These are phyloP conservation scores for Mariannaea elegans DNA, from an alignment of 2,329 filamentous ascomycete species.

Conservation along the genomic window DNA sequence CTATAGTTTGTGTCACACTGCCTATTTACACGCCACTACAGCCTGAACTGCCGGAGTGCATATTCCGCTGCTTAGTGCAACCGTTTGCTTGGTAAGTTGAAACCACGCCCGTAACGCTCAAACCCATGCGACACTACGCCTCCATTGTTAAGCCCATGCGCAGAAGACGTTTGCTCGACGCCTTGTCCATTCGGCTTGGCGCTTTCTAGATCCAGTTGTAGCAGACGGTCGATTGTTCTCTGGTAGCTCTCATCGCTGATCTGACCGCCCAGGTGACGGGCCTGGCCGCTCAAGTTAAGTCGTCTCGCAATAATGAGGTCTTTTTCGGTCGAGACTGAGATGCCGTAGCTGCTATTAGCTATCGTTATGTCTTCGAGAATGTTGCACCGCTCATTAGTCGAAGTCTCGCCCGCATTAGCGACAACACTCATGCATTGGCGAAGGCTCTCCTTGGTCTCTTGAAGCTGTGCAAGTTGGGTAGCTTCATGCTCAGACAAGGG, in stretches of 20 bases:
- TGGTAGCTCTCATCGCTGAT: slow-evolving; percentile 17
- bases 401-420: slow-evolving; percentile 25
- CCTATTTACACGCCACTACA: no score
- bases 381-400: slow-evolving; percentile 32
- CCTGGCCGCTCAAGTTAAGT: slow-evolving; percentile 10
- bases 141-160: not conserved
- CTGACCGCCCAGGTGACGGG: slow-evolving; percentile 22
- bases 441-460: slow-evolving; percentile 34
- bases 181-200: not conserved
- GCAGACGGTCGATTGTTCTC: not conserved
- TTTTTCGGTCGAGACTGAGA: slow-evolving; percentile 37
- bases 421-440: slow-evolving; percentile 34
- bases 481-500: slow-evolving; percentile 22
- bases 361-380: slow-evolving; percentile 39
- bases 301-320: slow-evolving; percentile 35
- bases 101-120: not conserved
- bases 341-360: slow-evolving; percentile 32
- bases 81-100: not conserved
- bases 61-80: no score
- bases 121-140: not conserved
- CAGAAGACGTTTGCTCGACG: not conserved
- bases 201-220: no score
- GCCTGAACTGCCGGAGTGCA: no score
- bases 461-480: slow-evolving; percentile 26
- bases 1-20: no score